Percentiles rank a stretch among this genome's conserved stretches.
phyloP scores from a whole-genome alignment of 139 green algal species.

The Bryopsis sp. region DNA sequence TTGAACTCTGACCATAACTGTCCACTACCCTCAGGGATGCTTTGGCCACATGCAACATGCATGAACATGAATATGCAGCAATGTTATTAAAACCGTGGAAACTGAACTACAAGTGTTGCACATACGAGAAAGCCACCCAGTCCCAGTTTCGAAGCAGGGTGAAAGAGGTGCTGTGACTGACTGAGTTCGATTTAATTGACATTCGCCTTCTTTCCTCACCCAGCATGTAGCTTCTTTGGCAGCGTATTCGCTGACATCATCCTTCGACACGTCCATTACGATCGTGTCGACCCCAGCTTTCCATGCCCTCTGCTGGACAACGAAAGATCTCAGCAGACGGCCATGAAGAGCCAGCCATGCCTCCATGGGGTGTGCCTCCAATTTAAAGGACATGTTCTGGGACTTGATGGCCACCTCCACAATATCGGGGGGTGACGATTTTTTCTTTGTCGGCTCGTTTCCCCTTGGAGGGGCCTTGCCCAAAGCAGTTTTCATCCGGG shows the following conservation, averaged over 20 bases:
- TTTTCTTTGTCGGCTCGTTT: background rate
- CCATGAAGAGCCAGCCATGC: constrained; percentile 5
- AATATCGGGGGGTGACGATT: constrained; percentile 3
- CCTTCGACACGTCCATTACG: too few species aligned
- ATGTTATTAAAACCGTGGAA: too few species aligned
- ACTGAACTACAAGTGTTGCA: too few species aligned
- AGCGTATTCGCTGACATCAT: too few species aligned
- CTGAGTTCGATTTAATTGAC: too few species aligned
- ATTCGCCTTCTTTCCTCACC: background rate
- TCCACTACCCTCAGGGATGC: background rate
- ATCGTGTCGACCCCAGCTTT: background rate
- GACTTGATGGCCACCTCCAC: constrained; percentile 1
- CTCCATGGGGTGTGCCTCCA: constrained; percentile 17
- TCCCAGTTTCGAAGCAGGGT: too few species aligned
- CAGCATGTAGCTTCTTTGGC: background rate
- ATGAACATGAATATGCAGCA: background rate
- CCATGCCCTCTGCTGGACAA: background rate
- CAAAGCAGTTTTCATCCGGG: background rate
- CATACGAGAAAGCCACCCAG: too few species aligned
- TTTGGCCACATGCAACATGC: background rate
- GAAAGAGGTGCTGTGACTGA: too few species aligned
- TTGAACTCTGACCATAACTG: background rate
- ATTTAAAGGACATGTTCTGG: background rate
- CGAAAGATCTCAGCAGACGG: background rate
- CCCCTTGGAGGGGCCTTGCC: background rate